Base-by-base conservation (phyloP, 2,329 filamentous ascomycete genomes). In the Colletotrichum liaoningense region DNA sequence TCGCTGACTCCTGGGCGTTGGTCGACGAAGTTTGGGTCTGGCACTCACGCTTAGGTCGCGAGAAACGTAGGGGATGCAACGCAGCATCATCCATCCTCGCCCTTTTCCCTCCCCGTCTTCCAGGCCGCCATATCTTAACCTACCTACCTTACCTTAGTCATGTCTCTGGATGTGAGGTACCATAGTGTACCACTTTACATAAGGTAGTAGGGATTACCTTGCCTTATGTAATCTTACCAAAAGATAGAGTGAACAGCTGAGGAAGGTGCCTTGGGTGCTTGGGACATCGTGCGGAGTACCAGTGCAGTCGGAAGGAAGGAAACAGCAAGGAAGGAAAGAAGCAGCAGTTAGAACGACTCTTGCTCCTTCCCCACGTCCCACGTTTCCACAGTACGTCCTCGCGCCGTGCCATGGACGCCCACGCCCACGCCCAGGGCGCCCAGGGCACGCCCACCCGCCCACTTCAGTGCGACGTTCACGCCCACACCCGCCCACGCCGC, bases 51-150 rank as follows among this genome's bases (percentile, higher is more conserved):
- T 67, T 22, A 52, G 42, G 46, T 30, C 35, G 33, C 63, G 54
- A 60, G 66, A 55, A 64, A 55, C 59, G 59, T 28, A 55, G 64
- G 35, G 69, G 59, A 64, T 22, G 26, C 12, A 35, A 38, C 16
- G 4, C 22, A 28, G 58, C 42, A 8, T 22, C 7, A 11, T 5
- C 22, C 3, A n/a, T 8, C 19, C 11, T 30, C 24, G 24, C 6
- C 7, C 22, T 30, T 42, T 4, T 14, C 5, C 9, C 16, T 5
- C 28, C 38, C 14, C n/a, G 26, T 33, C 19, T 54, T 55, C 26
- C 22, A 16, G 14, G 38, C 52, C 58, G 30, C 56, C 56, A 35
- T 12, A 5, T 35, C 4, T 35, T 35, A 35, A 12, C 33, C 33
- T 33, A 4, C 33, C 33, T 33, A 1, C 9, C 30, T 33, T 33